Conservation (phyloP, 2,329 filamentous ascomycete species). For the Xylariaceae sp. region DNA sequence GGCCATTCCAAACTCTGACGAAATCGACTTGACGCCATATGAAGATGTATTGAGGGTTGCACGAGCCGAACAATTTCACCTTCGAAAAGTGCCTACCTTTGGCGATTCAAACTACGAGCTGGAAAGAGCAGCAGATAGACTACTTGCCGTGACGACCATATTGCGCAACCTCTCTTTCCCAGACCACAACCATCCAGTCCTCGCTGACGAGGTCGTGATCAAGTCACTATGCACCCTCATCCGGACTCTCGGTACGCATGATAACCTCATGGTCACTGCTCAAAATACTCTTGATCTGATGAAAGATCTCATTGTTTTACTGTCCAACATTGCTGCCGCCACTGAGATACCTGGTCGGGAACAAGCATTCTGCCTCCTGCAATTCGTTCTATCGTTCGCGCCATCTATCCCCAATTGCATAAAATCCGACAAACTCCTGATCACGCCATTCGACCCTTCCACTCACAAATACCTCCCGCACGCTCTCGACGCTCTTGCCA, state of each 20-base stretch:
- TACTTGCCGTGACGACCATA: conserved; percentile 89
- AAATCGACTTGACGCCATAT: conserved; percentile 76
- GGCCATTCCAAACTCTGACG: conserved; percentile 80
- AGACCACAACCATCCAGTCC: conserved; percentile 64
- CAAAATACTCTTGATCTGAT: conserved; percentile 91
- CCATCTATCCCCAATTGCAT: conserved; percentile 67
- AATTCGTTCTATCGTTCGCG: conserved; percentile 87
- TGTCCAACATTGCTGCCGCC: conserved; percentile 81
- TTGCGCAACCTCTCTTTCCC: conserved; percentile 88
- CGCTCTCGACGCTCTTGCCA: conserved; percentile 85
- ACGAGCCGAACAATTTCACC: conserved; percentile 64
- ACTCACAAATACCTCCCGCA: conserved; percentile 85
- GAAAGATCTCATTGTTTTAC: conserved; percentile 86
- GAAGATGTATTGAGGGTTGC: conserved; percentile 84
- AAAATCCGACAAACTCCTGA: conserved; percentile 60
- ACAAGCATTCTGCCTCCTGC: conserved; percentile 79
- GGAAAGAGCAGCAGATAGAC: conserved; percentile 77
- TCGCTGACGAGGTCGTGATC: conserved; percentile 74
- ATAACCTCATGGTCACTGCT: conserved; percentile 77
- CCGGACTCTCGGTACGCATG: conserved; percentile 81
- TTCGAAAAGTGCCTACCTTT: conserved; percentile 70
- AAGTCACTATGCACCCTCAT: conserved; percentile 82
- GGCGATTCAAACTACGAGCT: conserved; percentile 76
- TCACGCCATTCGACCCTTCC: conserved; percentile 74
- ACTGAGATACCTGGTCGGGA: conserved; percentile 82